Evolutionary conservation across 2,329 filamentous ascomycete species (phyloP).

Genomic region (Blumeriella jaapii): DNA sequence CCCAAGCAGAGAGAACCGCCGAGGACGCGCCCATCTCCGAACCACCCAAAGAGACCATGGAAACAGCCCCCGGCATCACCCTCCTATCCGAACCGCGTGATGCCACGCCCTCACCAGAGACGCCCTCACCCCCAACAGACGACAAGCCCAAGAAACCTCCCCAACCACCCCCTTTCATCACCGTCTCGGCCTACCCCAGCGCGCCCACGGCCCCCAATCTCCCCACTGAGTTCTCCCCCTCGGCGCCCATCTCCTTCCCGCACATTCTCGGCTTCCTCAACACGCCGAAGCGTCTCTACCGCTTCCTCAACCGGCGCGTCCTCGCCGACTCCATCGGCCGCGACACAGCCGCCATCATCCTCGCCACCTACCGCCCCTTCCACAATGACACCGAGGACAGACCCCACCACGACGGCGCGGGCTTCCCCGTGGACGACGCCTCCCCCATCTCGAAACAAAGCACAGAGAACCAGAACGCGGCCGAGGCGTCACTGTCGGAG

Average conservation of each 20-base stretch:
- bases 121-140: conserved; percentile 9
- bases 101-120: too few species aligned
- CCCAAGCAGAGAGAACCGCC: conserved; percentile 8
- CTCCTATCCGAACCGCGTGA: conserved; percentile 24
- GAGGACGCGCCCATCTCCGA: conserved; percentile 3
- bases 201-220: conserved; percentile 52
- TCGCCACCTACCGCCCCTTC: conserved; percentile 44
- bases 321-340: conserved; percentile 84
- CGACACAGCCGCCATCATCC: conserved; percentile 75
- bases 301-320: conserved; percentile 74
- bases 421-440: too few species aligned
- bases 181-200: conserved; percentile 56
- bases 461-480: too few species aligned
- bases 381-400: too few species aligned
- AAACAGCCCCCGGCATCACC: conserved; percentile 21
- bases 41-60: conserved; percentile 12
- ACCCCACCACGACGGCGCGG: too few species aligned
- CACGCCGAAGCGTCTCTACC: conserved; percentile 74
- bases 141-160: conserved; percentile 45
- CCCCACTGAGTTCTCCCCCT: conserved; percentile 62
- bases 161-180: conserved; percentile 65
- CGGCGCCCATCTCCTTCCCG: conserved; percentile 63
- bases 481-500: too few species aligned
- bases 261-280: conserved; percentile 89
- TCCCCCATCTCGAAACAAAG: conserved; percentile 30